phyloP scores from a whole-genome alignment of 371 early-diverging fungal genomes.

The Mortierella sp. region DNA sequence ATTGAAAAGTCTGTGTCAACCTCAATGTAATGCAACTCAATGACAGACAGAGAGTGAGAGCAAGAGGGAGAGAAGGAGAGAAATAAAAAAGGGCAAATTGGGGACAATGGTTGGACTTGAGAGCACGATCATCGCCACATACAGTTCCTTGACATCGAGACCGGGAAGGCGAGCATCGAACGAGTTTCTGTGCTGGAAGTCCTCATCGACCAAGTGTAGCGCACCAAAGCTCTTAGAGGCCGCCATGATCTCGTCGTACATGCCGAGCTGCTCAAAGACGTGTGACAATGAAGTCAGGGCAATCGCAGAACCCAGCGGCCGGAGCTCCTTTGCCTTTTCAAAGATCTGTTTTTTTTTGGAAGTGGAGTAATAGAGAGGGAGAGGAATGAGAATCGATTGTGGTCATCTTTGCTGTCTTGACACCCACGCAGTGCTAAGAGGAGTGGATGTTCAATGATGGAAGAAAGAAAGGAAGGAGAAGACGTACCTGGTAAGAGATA shows the following conservation, averaged over 20 bases:
- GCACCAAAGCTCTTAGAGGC: slow-evolving; percentile 22
- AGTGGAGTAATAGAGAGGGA: no score
- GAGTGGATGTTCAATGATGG: not conserved
- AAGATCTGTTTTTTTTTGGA: not conserved
- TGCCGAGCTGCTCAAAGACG: slow-evolving; percentile 20
- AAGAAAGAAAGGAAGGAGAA: not conserved
- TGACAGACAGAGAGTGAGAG: no score
- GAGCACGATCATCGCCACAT: not conserved
- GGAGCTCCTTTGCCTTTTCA: slow-evolving; percentile 16
- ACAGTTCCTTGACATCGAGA: not conserved
- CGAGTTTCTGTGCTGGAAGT: not conserved
- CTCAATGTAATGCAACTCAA: not conserved
- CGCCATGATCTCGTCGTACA: slow-evolving; percentile 2
- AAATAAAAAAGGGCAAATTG: no score
- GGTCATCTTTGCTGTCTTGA: not conserved
- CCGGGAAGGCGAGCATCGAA: slow-evolving; percentile 6
- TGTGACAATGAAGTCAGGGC: not conserved
- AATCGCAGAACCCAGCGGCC: slow-evolving; percentile 17
- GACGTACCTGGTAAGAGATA: slow-evolving; percentile 30
- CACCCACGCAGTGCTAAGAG: no score
- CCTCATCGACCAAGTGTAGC: slow-evolving; percentile 13
- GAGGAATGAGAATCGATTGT: not conserved
- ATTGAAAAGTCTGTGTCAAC: not conserved
- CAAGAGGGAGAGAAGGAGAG: not conserved
- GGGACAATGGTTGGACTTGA: no score